Evolutionary conservation across 169 alveolate species (phyloP).

Genomic region (Perkinsus chesapeaki): DNA sequence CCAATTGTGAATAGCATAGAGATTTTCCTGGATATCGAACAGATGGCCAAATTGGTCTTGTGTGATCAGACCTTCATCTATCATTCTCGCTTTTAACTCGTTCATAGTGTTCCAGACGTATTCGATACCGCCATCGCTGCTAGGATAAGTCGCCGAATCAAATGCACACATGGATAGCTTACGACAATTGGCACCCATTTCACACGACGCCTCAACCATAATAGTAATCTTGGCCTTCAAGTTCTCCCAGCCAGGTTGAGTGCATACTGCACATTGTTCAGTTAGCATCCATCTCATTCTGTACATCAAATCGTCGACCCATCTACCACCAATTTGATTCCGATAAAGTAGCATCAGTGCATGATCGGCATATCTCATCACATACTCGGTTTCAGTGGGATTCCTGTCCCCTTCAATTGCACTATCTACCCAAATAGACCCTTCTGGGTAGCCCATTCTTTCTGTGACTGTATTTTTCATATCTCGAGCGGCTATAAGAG

Average conservation of each 20-base stretch:
- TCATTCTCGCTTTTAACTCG: neutral
- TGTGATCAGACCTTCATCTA: neutral
- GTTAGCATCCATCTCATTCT: neutral
- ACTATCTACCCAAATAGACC: neutral
- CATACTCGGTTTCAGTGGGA: neutral
- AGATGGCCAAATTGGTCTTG: neutral
- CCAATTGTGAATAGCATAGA: neutral
- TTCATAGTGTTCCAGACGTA: neutral
- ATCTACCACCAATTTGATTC: neutral
- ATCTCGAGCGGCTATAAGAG: neutral
- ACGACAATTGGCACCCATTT: neutral
- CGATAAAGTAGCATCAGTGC: neutral
- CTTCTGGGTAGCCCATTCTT: neutral
- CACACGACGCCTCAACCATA: neutral
- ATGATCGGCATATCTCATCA: neutral
- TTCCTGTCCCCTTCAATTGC: neutral
- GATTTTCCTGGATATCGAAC: neutral
- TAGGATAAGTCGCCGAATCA: neutral
- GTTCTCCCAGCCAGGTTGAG: neutral
- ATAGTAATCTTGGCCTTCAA: neutral
- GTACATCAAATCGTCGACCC: neutral
- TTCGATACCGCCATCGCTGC: neutral
- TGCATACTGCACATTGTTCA: neutral
- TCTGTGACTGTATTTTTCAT: neutral
- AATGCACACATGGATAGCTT: neutral